Evolutionary conservation across 495 filamentous ascomycete species (phyloP).

Genomic region (Xylaria nigripes): DNA sequence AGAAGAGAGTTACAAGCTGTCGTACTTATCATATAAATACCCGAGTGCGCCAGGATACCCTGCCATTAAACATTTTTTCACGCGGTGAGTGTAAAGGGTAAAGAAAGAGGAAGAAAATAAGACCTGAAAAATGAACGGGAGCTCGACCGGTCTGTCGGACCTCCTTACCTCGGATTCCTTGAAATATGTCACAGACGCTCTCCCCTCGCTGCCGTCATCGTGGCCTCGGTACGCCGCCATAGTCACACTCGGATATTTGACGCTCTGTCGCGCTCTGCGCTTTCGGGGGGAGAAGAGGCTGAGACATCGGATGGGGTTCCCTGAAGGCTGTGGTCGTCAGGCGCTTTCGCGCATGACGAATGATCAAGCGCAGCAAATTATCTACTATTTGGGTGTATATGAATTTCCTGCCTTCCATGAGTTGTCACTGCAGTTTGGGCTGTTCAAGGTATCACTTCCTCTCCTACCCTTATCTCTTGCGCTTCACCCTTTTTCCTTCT

Average conservation of each 20-base stretch:
- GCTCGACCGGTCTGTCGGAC: not conserved
- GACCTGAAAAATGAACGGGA: not conserved
- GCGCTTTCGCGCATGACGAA: slow-evolving; percentile 56
- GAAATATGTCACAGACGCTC: not conserved
- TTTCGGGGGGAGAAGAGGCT: slow-evolving; percentile 40
- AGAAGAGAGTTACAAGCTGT: too few species aligned
- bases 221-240: slow-evolving; percentile 15
- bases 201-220: not conserved
- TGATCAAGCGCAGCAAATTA: slow-evolving; percentile 51
- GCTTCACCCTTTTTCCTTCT: not conserved
- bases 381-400: slow-evolving; percentile 37
- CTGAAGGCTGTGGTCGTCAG: slow-evolving; percentile 33
- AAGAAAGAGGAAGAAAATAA: not conserved
- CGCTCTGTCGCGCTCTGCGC: slow-evolving; percentile 38
- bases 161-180: not conserved
- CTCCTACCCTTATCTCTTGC: not conserved
- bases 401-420: slow-evolving; percentile 53
- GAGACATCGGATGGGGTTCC: slow-evolving; percentile 42
- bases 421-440: slow-evolving; percentile 53
- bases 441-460: slow-evolving; percentile 45
- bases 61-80: too few species aligned
- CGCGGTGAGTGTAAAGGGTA: too few species aligned
- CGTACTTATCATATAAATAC: too few species aligned
- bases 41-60: too few species aligned
- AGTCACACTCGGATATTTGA: slow-evolving; percentile 23